Base-by-base conservation (phyloP, 768 basidiomycete species). In the Lactarius pseudohatsudake region DNA sequence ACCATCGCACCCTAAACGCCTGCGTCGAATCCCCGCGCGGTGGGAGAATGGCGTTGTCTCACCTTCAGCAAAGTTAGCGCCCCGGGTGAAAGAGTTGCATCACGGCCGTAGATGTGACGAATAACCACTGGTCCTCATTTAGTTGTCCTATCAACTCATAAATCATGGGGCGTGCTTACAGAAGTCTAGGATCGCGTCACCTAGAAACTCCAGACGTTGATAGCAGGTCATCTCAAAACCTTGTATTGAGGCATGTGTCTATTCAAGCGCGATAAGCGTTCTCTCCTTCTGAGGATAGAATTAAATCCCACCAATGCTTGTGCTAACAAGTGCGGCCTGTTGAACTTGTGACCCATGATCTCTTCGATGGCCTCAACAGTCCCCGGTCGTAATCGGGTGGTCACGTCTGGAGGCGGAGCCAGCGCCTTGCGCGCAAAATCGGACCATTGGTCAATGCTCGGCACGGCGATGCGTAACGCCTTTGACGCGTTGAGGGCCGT, bases 101-200 rank as follows among this genome's bases (percentile, higher is more conserved):
- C 81, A 20, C 84, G 84, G 70, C 83, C 77, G 71, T 82, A 93
- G 60, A 94, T 83, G 74, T 92, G 81, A 26, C 83, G 84, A 36
- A 91, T 84, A 26, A 90, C 86, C 79, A 92, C 92, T 94, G 70
- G 20, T 45, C 22, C 50, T 53, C 50, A 26, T 13, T 53, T 26
- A 53, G 50, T 53, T 28, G 22, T 53, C 50, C 22, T 13, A 53
- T 26, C 22, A 56, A 60, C 50, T n/a, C 54, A 38, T 34, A 61
- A 36, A 57, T 61, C 47, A 34, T 56, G 50, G 34, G 28, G 15
- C 11, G 36, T 26, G 78, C 90, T 62, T 72, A 94, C 92, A 76
- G 65, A 92, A 90, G 75, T 94, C 93, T 30, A 95, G 82, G 59
- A 95, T 84, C 1, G 90, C 91, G 76, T 95, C 93, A 15, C 93